A percentile compares a stretch with the other conserved stretches of the same genome.
phyloP scores from a whole-genome alignment of 2,329 filamentous ascomycete species.

The Furcasterigmium furcatum region DNA sequence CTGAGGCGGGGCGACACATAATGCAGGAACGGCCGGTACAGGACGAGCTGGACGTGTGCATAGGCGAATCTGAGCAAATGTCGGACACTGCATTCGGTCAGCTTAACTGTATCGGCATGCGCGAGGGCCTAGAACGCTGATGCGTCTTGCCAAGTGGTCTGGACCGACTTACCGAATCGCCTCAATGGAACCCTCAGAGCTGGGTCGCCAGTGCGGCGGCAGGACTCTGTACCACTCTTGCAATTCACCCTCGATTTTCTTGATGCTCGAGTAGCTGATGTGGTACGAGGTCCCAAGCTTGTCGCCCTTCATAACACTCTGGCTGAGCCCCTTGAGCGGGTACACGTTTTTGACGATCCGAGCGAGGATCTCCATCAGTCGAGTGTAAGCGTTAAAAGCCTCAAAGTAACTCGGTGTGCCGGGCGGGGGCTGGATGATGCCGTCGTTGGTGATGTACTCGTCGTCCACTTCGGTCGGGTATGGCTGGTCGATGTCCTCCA shows the following conservation, averaged over 20 bases:
- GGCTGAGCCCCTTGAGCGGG: conserved; percentile 55
- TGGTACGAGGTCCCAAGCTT: conserved; percentile 50
- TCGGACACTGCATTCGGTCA: conserved; percentile 46
- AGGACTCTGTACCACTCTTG: conserved; percentile 63
- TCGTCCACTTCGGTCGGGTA: conserved; percentile 64
- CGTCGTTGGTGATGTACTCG: conserved; percentile 60
- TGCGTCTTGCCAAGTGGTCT: not conserved
- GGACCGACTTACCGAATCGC: conserved; percentile 63
- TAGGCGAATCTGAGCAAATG: conserved; percentile 77
- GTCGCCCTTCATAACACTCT: conserved; percentile 38
- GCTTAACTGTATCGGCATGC: not conserved
- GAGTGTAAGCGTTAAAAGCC: conserved; percentile 64
- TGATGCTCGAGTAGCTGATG: conserved; percentile 61
- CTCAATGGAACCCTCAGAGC: conserved; percentile 70
- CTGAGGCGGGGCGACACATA: conserved; percentile 68
- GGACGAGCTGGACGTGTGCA: conserved; percentile 77
- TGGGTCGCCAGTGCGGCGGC: conserved; percentile 74
- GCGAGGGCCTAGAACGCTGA: not conserved
- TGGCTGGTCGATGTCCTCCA: conserved; percentile 65
- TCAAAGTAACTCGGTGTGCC: conserved; percentile 58
- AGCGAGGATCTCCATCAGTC: conserved; percentile 59
- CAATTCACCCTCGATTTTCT: conserved; percentile 62
- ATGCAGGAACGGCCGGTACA: conserved; percentile 81
- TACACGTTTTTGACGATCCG: conserved; percentile 66
- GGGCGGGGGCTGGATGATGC: conserved; percentile 50